Conservation (phyloP, 176 grass and related monocot species). For the Thinopyrum elongatum region DNA sequence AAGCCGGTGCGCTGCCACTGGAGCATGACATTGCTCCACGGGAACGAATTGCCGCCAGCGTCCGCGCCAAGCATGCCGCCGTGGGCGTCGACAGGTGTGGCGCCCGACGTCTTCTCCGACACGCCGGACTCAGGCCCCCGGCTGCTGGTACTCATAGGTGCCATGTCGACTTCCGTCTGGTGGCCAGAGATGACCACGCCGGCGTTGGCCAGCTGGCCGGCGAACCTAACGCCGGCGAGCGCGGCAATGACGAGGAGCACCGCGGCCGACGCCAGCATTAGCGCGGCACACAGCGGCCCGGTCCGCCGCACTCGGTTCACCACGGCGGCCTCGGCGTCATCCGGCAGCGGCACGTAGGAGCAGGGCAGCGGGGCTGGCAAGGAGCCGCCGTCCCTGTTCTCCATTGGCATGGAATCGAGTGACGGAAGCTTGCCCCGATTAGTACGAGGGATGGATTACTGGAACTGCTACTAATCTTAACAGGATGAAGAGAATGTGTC, state of each 20-base stretch:
- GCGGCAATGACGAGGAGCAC: slow-evolving; percentile 11
- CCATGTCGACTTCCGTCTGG: neutral
- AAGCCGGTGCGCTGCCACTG: slow-evolving; percentile 87
- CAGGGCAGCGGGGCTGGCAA: slow-evolving; percentile 10
- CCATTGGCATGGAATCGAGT: slow-evolving; percentile 12
- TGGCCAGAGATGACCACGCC: neutral
- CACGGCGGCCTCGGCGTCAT: slow-evolving; percentile 5
- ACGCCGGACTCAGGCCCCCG: slow-evolving; percentile 53
- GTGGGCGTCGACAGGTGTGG: too few species aligned
- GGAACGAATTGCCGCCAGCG: slow-evolving; percentile 31
- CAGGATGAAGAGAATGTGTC: neutral
- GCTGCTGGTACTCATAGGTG: neutral
- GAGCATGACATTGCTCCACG: slow-evolving; percentile 88
- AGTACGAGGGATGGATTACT: neutral
- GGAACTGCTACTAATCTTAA: neutral
- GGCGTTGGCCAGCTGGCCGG: neutral
- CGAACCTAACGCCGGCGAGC: slow-evolving; percentile 20
- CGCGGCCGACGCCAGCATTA: neutral
- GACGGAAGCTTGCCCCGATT: too few species aligned
- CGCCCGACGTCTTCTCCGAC: slow-evolving; percentile 76
- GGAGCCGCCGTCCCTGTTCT: neutral
- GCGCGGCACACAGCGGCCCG: neutral
- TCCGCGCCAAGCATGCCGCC: neutral
- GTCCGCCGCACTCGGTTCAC: neutral
- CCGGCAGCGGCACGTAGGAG: slow-evolving; percentile 31